Base-by-base conservation (phyloP, 768 basidiomycete genomes). In the Leucosporidium scottii region DNA sequence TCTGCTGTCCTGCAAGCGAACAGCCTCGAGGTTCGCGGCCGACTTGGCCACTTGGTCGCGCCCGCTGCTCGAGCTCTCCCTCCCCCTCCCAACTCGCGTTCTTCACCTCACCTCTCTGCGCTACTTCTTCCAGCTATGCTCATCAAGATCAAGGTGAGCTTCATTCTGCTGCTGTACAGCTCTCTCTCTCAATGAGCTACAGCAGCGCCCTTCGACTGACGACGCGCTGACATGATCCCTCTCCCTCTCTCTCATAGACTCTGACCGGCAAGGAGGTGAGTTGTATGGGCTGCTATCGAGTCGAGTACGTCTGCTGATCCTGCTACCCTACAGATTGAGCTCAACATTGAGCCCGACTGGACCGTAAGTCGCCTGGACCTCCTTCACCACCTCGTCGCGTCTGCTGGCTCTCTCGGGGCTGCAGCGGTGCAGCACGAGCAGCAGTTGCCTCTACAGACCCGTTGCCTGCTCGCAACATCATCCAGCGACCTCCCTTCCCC, bases 201-300 rank as follows among this genome's bases (percentile, higher is more conserved):
- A 28, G n/a, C 17, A 44, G 39, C 39, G 39, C 39, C 8, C 39
- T 44, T n/a, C 34, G 28, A 47, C n/a, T 31, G 20, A 21, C 30
- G 55, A 31, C 55, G 12, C 4, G n/a, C 53, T 56, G 25, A 12
- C 20, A 51, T 62, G 30, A 54, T 51, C 55, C 55, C 18, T 57
- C 44, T 30, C 53, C n/a, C 56, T 44, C 49, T 62, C 65, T 58
- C 64, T 63, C 21, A 18, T 28, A 97, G 93, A 94, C 92, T 57
- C 84, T 98, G 51, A 98, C 94, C 58, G 94, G 94, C 69, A 97
- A 96, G 80, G 94, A 97, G 86, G 94, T 93, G 12, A 39, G 66
- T 36, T 21, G 8, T 17, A 25, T 6, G 25, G 27, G 27, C 34
- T 50, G 18, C 28, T 54, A 17, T 1, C 7, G 13, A 8, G n/a